phyloP scores from a whole-genome alignment of 345 rosid species.

The Linum lewisii region DNA sequence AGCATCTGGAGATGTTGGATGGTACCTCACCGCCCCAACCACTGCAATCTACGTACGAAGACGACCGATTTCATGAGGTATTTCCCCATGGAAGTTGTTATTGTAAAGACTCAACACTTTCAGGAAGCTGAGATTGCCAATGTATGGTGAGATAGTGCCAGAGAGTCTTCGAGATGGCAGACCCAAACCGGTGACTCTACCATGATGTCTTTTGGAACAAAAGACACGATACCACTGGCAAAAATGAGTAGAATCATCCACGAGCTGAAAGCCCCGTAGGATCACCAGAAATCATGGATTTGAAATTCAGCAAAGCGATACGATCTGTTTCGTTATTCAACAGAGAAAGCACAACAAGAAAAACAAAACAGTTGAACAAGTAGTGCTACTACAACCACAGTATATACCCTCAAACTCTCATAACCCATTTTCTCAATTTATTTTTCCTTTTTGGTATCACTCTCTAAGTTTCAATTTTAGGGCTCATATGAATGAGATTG shows the following conservation, averaged over 20 bases:
- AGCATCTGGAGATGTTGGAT: conserved; percentile 5
- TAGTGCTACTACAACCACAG: too few species aligned
- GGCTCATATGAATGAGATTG: too few species aligned
- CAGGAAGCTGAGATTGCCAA: conserved; percentile 14
- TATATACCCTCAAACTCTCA: too few species aligned
- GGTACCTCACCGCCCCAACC: conserved; percentile 13
- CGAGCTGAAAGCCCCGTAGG: conserved; percentile 5
- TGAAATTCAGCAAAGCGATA: conserved; percentile 8
- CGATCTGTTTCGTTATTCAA: conserved; percentile 3
- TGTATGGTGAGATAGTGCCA: conserved; percentile 7
- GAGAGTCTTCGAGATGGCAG: neutral
- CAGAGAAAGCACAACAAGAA: too few species aligned
- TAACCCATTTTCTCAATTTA: too few species aligned
- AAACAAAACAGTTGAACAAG: too few species aligned
- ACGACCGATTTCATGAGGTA: conserved; percentile 14
- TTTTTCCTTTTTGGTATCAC: too few species aligned
- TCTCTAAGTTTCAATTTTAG: too few species aligned
- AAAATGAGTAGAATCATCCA: conserved; percentile 10
- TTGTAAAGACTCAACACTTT: neutral
- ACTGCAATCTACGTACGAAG: neutral
- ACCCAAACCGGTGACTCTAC: neutral
- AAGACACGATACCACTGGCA: conserved; percentile 2
- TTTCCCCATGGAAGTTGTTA: conserved; percentile 8
- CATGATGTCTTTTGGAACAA: neutral
- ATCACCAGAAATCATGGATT: neutral